These are phyloP conservation scores for Anisogramma anomala DNA, from an alignment of 2,329 filamentous ascomycete species.

Conservation along the genomic window DNA sequence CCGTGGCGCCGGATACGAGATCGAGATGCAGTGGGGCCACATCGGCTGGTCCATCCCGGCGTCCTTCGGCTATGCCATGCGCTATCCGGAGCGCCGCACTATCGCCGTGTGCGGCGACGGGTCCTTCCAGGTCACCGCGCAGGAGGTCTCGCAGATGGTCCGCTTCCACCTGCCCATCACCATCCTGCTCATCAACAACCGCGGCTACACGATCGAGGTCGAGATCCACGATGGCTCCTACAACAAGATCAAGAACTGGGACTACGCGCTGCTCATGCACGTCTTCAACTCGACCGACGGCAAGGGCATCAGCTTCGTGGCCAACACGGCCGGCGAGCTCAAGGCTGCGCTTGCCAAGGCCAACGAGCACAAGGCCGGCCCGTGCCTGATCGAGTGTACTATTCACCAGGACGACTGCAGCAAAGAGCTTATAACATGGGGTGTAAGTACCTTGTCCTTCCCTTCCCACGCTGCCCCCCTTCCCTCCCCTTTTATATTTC, in stretches of 20 bases:
- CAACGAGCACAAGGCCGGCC: conserved; percentile 16
- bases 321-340: conserved; percentile 18
- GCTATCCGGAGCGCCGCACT: conserved; percentile 18
- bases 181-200: conserved; percentile 27
- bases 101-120: conserved; percentile 26
- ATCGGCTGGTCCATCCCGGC: conserved; percentile 21
- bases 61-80: conserved; percentile 19
- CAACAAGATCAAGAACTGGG: conserved; percentile 24
- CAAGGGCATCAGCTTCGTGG: conserved; percentile 16
- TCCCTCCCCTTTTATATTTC: background rate
- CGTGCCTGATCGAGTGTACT: conserved; percentile 19
- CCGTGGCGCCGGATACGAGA: conserved; percentile 20
- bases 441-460: conserved; percentile 4
- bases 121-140: conserved; percentile 26
- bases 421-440: conserved; percentile 21
- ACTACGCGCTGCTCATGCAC: conserved; percentile 20
- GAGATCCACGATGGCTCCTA: conserved; percentile 26
- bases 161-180: conserved; percentile 22
- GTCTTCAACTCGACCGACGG: conserved; percentile 19
- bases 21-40: conserved; percentile 23
- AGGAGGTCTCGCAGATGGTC: conserved; percentile 27
- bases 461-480: background rate
- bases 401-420: conserved; percentile 21
- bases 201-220: conserved; percentile 28
- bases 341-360: conserved; percentile 16